phyloP scores from a whole-genome alignment of 1,284 basidiomycete species.

The Ustilago bromivora region DNA sequence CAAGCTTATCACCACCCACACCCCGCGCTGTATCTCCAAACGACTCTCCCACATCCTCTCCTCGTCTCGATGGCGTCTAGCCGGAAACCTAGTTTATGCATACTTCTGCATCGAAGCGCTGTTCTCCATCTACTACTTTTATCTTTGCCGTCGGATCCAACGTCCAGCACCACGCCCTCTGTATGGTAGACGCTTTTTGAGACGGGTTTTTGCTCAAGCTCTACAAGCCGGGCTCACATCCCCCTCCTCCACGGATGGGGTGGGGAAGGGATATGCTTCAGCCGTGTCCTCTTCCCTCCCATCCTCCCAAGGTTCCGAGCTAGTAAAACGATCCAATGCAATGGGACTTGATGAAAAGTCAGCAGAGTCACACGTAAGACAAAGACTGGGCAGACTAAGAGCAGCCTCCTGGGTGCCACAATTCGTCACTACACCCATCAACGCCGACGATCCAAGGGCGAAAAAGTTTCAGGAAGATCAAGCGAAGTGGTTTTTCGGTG shows the following conservation, averaged over 20 bases:
- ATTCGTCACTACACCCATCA: constrained; percentile 50
- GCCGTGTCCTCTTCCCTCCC: constrained; percentile 14
- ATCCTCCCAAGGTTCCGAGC: neutral
- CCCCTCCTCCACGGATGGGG: neutral
- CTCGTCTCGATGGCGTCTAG: constrained; percentile 24
- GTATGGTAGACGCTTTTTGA: constrained; percentile 46
- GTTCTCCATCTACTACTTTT: constrained; percentile 63
- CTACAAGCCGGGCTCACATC: constrained; percentile 51
- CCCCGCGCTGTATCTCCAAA: constrained; percentile 12
- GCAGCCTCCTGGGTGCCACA: constrained; percentile 53
- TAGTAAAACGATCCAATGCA: constrained; percentile 2
- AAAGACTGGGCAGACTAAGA: constrained; percentile 39
- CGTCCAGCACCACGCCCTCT: constrained; percentile 41
- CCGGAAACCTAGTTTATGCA: constrained; percentile 28
- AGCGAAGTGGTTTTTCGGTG: constrained; percentile 60
- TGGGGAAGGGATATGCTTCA: constrained; percentile 8
- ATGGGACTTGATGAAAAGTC: constrained; percentile 13
- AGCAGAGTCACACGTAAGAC: constrained; percentile 25
- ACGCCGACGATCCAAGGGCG: constrained; percentile 59
- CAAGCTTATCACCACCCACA: constrained; percentile 8
- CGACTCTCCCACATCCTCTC: neutral
- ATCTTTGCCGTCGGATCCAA: constrained; percentile 46
- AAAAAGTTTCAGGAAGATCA: constrained; percentile 56
- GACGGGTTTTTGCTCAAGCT: constrained; percentile 49
- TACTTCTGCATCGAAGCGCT: constrained; percentile 46